phyloP scores from a whole-genome alignment of 805 yeast species.

The Suhomyces vadensis region DNA sequence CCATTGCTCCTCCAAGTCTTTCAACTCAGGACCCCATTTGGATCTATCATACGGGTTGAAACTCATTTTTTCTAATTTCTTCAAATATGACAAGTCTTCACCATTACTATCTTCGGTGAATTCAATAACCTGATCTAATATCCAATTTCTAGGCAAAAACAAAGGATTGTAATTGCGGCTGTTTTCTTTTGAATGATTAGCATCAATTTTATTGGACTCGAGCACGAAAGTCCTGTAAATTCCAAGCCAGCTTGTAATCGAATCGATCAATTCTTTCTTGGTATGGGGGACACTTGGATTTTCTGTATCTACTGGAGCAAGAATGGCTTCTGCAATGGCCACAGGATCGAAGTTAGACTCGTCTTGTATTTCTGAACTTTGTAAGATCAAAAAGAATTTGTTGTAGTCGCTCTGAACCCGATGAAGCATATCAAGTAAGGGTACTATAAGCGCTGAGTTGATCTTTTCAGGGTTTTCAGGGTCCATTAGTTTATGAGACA shows the following conservation, averaged over 20 bases:
- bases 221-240: constrained; percentile 46
- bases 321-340: constrained; percentile 19
- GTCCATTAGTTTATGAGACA: constrained; percentile 42
- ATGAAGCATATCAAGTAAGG: constrained; percentile 61
- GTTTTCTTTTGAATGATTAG: constrained; percentile 14
- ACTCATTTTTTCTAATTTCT: constrained; percentile 70
- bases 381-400: constrained; percentile 69
- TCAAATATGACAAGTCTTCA: constrained; percentile 49
- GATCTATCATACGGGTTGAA: constrained; percentile 67
- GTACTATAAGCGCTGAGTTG: constrained; percentile 49
- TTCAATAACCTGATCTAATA: constrained; percentile 77
- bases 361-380: constrained; percentile 35
- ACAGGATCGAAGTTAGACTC: constrained; percentile 12
- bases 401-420: constrained; percentile 75
- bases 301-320: constrained; percentile 20
- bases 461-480: constrained; percentile 36
- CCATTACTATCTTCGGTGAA: constrained; percentile 51
- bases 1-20: constrained; percentile 62
- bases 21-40: constrained; percentile 67
- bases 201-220: constrained; percentile 39
- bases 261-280: constrained; percentile 42
- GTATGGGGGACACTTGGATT: constrained; percentile 21
- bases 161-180: constrained; percentile 65
- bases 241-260: constrained; percentile 53
- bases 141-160: constrained; percentile 84